Evolutionary conservation across 1,139 yeast genomes (phyloP).

Genomic region (Candida dubliniensis): DNA sequence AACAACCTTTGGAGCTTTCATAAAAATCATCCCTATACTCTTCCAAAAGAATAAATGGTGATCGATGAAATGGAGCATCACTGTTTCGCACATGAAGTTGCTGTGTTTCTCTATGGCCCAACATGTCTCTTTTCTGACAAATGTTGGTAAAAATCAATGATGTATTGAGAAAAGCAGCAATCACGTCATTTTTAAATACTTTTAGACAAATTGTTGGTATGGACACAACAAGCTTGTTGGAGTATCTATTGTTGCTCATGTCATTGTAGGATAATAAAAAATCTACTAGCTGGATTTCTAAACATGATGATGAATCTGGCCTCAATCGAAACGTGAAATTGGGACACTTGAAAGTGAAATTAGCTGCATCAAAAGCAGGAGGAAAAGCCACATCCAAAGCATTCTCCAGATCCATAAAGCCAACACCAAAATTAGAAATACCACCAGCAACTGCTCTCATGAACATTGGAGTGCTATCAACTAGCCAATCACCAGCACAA

Average conservation of each 20-base stretch:
- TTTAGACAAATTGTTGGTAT: constrained; percentile 47
- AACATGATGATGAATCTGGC: constrained; percentile 15
- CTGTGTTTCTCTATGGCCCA: constrained; percentile 51
- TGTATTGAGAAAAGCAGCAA: constrained; percentile 43
- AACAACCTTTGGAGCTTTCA: constrained; percentile 48
- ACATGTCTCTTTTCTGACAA: constrained; percentile 51
- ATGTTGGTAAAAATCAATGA: constrained; percentile 62
- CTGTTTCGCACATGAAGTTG: constrained; percentile 64
- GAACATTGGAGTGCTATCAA: constrained; percentile 54
- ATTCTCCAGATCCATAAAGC: constrained; percentile 75
- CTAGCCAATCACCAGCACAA: constrained; percentile 55
- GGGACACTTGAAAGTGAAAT: constrained; percentile 51
- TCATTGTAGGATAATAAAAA: constrained; percentile 60
- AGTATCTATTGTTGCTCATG: constrained; percentile 65
- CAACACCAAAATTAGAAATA: constrained; percentile 52
- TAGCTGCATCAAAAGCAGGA: constrained; percentile 66
- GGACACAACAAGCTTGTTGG: constrained; percentile 51
- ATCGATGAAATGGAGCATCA: constrained; percentile 83
- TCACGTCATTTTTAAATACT: constrained; percentile 25
- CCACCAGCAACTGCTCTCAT: constrained; percentile 47
- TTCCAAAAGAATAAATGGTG: constrained; percentile 65
- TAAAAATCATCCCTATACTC: constrained; percentile 48
- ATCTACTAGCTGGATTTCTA: constrained; percentile 31
- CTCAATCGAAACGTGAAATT: constrained; percentile 25
- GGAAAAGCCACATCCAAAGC: constrained; percentile 59